These are phyloP conservation scores for Pyrrhoderma noxium DNA, from an alignment of 1,284 basidiomycete genomes.

Conservation along the genomic window DNA sequence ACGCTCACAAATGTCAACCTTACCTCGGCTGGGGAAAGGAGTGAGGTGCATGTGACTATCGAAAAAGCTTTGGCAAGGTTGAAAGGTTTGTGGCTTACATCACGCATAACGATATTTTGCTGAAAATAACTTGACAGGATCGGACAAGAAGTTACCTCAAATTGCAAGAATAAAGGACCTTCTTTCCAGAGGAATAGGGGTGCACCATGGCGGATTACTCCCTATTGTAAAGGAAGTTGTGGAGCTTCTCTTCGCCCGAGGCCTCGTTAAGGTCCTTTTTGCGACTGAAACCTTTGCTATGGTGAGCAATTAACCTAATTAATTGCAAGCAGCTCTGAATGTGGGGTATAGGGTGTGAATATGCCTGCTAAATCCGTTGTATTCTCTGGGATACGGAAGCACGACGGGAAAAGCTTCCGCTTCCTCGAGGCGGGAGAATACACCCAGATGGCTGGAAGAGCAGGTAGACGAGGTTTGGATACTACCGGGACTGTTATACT, in stretches of 20 bases:
- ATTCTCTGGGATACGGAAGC: conserved; percentile 92
- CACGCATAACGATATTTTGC: background rate
- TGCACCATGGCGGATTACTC: conserved; percentile 95
- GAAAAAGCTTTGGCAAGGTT: conserved; percentile 88
- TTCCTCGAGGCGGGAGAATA: conserved; percentile 89
- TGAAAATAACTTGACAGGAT: conserved; percentile 41
- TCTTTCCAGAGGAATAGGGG: conserved; percentile 88
- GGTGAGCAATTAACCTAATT: conserved; percentile 41
- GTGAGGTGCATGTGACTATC: conserved; percentile 91
- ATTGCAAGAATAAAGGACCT: conserved; percentile 90
- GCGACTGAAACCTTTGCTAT: conserved; percentile 99
- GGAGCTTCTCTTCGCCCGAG: conserved; percentile 93
- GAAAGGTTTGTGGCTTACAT: conserved; percentile 55
- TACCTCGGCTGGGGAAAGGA: conserved; percentile 79
- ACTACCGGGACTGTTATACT: conserved; percentile 95
- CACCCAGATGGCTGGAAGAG: conserved; percentile 98
- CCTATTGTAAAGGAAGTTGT: conserved; percentile 98
- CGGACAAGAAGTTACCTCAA: conserved; percentile 93
- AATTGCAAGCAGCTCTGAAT: background rate
- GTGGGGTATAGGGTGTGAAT: conserved; percentile 78
- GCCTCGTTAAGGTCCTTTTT: conserved; percentile 94
- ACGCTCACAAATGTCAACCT: conserved; percentile 88
- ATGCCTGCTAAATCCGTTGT: conserved; percentile 99
- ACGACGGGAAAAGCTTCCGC: conserved; percentile 90
- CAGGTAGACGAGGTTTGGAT: conserved; percentile 93